Base-by-base conservation (phyloP, 2,329 filamentous ascomycete species). In the Didymella sp. region DNA sequence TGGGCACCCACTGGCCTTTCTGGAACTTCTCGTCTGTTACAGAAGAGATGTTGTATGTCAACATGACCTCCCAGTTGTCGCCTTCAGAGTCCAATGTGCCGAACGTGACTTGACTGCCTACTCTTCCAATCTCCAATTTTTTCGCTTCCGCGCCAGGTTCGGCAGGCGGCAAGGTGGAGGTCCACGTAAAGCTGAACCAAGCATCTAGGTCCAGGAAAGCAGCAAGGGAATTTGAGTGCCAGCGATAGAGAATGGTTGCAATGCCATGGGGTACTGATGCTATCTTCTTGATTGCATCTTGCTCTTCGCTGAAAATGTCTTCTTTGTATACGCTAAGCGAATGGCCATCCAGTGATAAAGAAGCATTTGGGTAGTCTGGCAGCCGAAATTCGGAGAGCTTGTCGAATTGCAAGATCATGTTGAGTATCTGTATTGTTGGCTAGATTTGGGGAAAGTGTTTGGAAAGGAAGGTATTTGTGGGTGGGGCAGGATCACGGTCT, bases 171-270 rank as follows among this genome's bases (percentile, higher is more conserved):
- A 61, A 41, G 21, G 55, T 58, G 1, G 60, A 43, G 0, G 54
- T 62, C 67, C 65, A 69, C 17, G 67, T 69, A 0, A 68, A 24
- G 15, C 61, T 65, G 22, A 69, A 69, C 67, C 67, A 69, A 8
- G 67, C 67, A 30, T 68, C 67, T 9, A 63, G 41, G 27, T 69
- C 67, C 4, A 69, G 42, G 11, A 69, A 67, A 0, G 63, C 67
- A 15, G 51, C 21, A 1, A 69, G 55, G 0, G 65, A 48, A 7
- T 57, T 54, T 13, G 67, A 62, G 38, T 59, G 56, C 67, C 65
- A 69, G 12, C 56, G 58, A 45, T 68, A 61, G 1, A 69, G 52
- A 1, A 67, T 38, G 12, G 63, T 69, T 9, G 67, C 62, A 38
- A 69, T 37, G 43, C 51, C 51, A 13, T 54, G 51, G 4, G 51